These are phyloP conservation scores for Erythrobasidium yunnanense DNA, from an alignment of 768 basidiomycete species.

Conservation along the genomic window DNA sequence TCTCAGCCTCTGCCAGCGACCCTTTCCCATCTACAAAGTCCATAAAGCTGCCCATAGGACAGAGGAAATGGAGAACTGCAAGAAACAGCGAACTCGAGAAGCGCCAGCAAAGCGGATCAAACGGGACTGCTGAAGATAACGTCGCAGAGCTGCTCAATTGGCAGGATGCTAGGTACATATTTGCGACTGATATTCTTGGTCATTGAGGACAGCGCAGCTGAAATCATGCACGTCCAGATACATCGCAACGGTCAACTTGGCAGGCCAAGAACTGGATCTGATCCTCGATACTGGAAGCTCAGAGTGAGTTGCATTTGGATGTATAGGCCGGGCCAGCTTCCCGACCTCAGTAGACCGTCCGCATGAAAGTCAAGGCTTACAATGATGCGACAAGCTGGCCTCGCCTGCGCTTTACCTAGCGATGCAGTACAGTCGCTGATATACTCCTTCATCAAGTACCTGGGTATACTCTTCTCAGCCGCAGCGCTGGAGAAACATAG, in stretches of 20 bases:
- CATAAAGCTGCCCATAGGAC: too few species aligned
- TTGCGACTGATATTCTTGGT: neutral
- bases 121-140: neutral
- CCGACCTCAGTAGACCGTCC: too few species aligned
- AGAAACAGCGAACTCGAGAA: neutral
- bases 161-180: conserved; percentile 5
- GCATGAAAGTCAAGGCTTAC: too few species aligned
- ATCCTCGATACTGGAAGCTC: conserved; percentile 24
- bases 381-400: too few species aligned
- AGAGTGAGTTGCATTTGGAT: too few species aligned
- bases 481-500: neutral
- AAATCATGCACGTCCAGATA: neutral
- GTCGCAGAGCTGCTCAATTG: conserved; percentile 9
- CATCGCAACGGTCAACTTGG: conserved; percentile 2
- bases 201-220: neutral
- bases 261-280: conserved; percentile 21
- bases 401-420: too few species aligned
- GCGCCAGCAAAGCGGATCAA: neutral
- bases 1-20: too few species aligned
- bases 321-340: too few species aligned
- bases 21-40: too few species aligned
- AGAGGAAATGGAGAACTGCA: neutral
- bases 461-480: conserved; percentile 18
- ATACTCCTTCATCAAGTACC: neutral
- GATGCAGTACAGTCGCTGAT: too few species aligned